Percentiles rank a stretch among this genome's conserved stretches.
phyloP scores from a whole-genome alignment of 768 basidiomycete genomes.

The Lenzites betulinus region DNA sequence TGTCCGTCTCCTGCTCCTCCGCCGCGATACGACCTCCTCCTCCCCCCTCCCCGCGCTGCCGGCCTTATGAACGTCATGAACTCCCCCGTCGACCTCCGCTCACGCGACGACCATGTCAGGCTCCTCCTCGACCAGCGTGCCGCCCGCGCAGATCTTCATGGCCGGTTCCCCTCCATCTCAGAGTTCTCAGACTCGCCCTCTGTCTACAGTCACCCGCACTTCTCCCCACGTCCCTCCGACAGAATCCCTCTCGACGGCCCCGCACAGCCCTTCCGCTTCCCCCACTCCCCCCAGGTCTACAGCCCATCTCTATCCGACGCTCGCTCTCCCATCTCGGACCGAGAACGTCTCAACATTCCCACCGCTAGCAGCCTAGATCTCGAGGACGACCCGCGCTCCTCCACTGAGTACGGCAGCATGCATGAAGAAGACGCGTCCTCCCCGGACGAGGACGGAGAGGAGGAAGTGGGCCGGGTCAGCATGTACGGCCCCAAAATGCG shows the following conservation, averaged over 20 bases:
- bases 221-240: slow-evolving; percentile 51
- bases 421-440: slow-evolving; percentile 26
- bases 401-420: slow-evolving; percentile 18
- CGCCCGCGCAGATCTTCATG: slow-evolving; percentile 48
- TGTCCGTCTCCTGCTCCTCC: slow-evolving; percentile 19
- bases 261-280: slow-evolving; percentile 33
- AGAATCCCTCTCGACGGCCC: slow-evolving; percentile 33
- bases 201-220: slow-evolving; percentile 62
- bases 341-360: slow-evolving; percentile 47
- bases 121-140: slow-evolving; percentile 56
- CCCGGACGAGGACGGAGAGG: slow-evolving; percentile 44
- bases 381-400: slow-evolving; percentile 42
- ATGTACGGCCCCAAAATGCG: slow-evolving; percentile 82
- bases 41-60: slow-evolving; percentile 10
- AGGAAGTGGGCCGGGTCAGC: slow-evolving; percentile 57
- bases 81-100: slow-evolving; percentile 34
- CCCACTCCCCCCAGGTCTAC: slow-evolving; percentile 20
- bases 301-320: slow-evolving; percentile 21
- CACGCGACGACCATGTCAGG: slow-evolving; percentile 50
- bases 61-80: slow-evolving; percentile 32
- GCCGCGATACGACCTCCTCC: slow-evolving; percentile 24
- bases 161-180: slow-evolving; percentile 55
- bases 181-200: slow-evolving; percentile 70
- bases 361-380: slow-evolving; percentile 58
- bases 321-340: slow-evolving; percentile 33